Base-by-base conservation (phyloP, 2,329 filamentous ascomycete genomes). In the Dendrostoma leiphaemia region DNA sequence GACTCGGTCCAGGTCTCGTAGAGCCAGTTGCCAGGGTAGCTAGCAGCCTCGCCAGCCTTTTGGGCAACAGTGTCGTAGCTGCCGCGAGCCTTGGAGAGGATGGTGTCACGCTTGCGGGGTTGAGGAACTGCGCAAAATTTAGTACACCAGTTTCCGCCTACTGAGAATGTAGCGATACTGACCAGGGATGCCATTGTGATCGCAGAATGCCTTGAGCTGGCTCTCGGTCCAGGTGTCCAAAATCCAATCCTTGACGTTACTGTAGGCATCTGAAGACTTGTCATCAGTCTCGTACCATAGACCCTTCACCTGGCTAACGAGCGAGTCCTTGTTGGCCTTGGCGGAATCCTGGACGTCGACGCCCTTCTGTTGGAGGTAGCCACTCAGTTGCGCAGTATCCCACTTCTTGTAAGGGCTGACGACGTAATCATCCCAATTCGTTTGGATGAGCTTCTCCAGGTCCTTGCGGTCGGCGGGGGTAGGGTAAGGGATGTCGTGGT, bases 151-250 rank as follows among this genome's bases (percentile, higher is more conserved):
- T 10, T 3, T 13, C 19, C 10, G n/a, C 19, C 6, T 2, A 19
- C 3, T 43, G n/a, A 8, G 4, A 28, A 29, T 19, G n/a, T 6
- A 19, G n/a, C 3, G 15, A 13, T 4, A 59, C 71, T 38, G 71
- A 82, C 79, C 79, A 54, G 91, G 90, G 64, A 99, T 91, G 60
- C 82, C 82, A 71, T 97, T 83, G 70, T 88, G 88, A 71, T 97
- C 93, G 60, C 91, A 88, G 74, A 97, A 97, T 2, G 89, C 76
- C 80, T 97, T 97, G 62, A 99, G 80, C 69, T 95, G 88, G 61
- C 91, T 97, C 54, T 97, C 93, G 61, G 88, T 86, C 90, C 92
- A 97, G 56, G 90, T 94, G 69, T 97, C 91, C 66, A 97, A 88
- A 62, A 97, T 89, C 94, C 94, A 97, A 64, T 93, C 88, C 71